Base-by-base conservation (phyloP, 768 basidiomycete species). In the Rhizopogon vesiculosus region DNA sequence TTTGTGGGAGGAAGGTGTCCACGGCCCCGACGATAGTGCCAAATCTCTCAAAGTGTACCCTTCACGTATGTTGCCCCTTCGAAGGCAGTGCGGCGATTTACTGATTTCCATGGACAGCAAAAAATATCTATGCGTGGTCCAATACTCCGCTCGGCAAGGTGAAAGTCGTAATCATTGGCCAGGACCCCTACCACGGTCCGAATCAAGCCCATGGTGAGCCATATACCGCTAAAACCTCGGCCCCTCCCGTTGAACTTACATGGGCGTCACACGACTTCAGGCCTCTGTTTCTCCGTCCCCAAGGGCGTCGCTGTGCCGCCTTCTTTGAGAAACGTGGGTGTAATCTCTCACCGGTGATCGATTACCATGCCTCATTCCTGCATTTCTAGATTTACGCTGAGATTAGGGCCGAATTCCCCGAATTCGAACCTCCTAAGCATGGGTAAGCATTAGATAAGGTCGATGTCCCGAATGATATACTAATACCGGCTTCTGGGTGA, bases 101-200 rank as follows among this genome's bases (percentile, higher is more conserved):
- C 56, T 41, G 19, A 40, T 50, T 57, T 49, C 60, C 74, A 54
- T 40, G 50, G 51, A 45, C 67, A 87, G 94, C 93, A 13, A 76
- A 78, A 59, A 83, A 96, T 64, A 89, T 97, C 54, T 97, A 97
- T 68, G 79, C 91, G 12, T 98, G 94, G 94, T 91, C 91, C 3
- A 81, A 87, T 54, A 94, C 92, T 29, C 91, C 92, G 3, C 74
- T 97, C 15, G 87, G 89, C 12, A 83, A 85, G 59, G 84, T 98
- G 59, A 86, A 84, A 66, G 89, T 93, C 28, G 92, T 97, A 48
- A 92, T 97, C 56, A 79, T 98, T 53, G 89, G 89, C 7, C 92
- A 93, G 72, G 93, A 94, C 75, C 92, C 92, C 28, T 94, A 93
- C 69, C 89, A 91, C 67, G 80, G 82, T 58, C 70, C 74, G 40